Evolutionary conservation across 2,329 filamentous ascomycete genomes (phyloP), one percentile per base, ranked within the genome.

Genomic region (Penicillium sp.): DNA sequence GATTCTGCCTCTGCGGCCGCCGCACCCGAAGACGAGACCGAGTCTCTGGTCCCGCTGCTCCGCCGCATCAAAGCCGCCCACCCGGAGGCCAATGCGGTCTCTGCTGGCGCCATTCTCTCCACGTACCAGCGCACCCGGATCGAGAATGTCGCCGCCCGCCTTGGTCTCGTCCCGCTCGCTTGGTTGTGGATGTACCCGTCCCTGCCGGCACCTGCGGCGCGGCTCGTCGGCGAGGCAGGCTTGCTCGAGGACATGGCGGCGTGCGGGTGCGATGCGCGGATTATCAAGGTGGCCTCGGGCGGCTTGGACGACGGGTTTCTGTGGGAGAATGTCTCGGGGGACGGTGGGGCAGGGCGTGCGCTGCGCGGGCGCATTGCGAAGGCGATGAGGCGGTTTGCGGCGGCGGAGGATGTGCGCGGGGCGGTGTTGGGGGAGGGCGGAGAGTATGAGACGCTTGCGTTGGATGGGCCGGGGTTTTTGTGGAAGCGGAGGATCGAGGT

Each of bases 101-200:
- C 84, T 53, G 88, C 90, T 0, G 93, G 93, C 38, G 93, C 93
- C 14, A 95, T 98, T 46, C 70, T 97, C 25, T 94, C 88, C 7
- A 94, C 89, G 3, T 98, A 98, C 67, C 93, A 98, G 69, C 84
- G 93, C 41, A 97, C 91, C 1, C 78, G 93, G n/a, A 85, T 98
- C 34, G 93, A 98, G 69, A 91, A 87, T 42, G 83, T 97, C 8
- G 90, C 90, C 8, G 61, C 83, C n/a, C 78, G 93, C 11, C 74
- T 97, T n/a, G 86, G 85, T 2, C 77, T 98, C 9, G 77, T 78
- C 1, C 87, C 93, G 10, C 73, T 98, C 18, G 85, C 89, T 5
- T 97, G 84, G 68, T 72, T 98, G 33, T 98, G 93, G 93, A 87
- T 94, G 70, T 96, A 86, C 67, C 87, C 89, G 1, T 68, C 77